phyloP scores from a whole-genome alignment of 2,329 filamentous ascomycete species.

The Pseudocercospora crystallina region DNA sequence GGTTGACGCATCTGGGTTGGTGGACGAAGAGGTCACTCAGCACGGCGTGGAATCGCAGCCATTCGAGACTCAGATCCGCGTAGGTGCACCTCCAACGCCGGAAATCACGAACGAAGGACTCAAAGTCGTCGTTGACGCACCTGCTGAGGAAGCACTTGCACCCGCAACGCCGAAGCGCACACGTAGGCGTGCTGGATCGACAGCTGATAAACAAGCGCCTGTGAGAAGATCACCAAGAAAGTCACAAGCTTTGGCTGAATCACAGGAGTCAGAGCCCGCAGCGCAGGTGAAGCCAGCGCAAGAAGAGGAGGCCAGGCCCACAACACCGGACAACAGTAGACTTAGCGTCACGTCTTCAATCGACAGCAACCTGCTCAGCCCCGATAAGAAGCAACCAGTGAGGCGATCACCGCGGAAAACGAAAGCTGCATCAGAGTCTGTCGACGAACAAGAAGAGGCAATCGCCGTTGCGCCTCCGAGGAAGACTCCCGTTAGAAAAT shows the following conservation, averaged over 20 bases:
- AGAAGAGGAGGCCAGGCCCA: too few relatives aligned
- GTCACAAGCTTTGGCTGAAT: slow-evolving; percentile 8
- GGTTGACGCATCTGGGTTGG: background rate
- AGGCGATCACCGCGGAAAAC: slow-evolving; percentile 17
- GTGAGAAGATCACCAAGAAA: slow-evolving; percentile 16
- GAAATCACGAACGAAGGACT: slow-evolving; percentile 32
- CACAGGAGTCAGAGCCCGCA: background rate
- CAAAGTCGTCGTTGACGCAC: slow-evolving; percentile 5
- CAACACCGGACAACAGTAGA: too few relatives aligned
- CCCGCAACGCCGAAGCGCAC: slow-evolving; percentile 7
- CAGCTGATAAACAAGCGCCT: slow-evolving; percentile 8
- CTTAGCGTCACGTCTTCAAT: slow-evolving; percentile 1
- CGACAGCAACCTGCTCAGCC: slow-evolving; percentile 13
- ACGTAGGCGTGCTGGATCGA: slow-evolving; percentile 7
- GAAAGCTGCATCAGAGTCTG: slow-evolving; percentile 1
- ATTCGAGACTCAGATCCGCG: slow-evolving; percentile 5
- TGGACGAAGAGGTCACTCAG: slow-evolving; percentile 11
- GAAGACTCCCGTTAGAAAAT: background rate
- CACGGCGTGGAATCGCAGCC: slow-evolving; percentile 6
- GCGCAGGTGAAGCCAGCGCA: too few relatives aligned
- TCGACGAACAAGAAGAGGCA: background rate
- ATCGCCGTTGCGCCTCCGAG: background rate
- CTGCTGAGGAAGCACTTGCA: background rate
- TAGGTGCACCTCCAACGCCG: slow-evolving; percentile 32
- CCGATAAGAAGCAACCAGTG: slow-evolving; percentile 6